Conservation (phyloP, 345 rosid species). For the Pistacia integerrima region DNA sequence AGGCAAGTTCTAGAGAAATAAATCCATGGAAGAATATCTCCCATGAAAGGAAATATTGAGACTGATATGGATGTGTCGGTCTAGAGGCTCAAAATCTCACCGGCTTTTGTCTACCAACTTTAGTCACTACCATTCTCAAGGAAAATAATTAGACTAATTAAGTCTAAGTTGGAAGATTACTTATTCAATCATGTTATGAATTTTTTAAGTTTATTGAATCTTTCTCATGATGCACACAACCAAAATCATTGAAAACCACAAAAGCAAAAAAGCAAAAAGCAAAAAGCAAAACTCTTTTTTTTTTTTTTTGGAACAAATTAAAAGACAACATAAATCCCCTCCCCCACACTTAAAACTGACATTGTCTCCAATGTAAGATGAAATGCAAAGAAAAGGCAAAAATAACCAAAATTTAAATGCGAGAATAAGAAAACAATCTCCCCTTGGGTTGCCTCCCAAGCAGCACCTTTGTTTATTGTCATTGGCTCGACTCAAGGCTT, state of each 20-base stretch:
- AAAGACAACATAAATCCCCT: background rate
- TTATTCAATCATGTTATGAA: conserved; percentile 12
- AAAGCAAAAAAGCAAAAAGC: too few relatives aligned
- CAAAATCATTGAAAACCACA: background rate
- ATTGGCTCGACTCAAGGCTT: too few relatives aligned
- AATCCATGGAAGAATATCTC: too few relatives aligned
- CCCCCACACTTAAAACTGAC: too few relatives aligned
- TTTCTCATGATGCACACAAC: background rate
- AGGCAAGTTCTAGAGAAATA: too few relatives aligned
- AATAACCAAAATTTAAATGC: background rate
- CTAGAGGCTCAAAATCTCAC: background rate
- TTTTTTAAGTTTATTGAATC: background rate
- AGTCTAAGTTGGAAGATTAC: conserved; percentile 1
- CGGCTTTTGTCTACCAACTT: conserved; percentile 10
- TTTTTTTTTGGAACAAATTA: background rate
- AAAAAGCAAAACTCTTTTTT: background rate
- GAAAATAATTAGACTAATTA: conserved; percentile 12
- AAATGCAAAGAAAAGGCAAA: too few relatives aligned
- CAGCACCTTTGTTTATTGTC: too few relatives aligned
- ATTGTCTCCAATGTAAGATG: too few relatives aligned
- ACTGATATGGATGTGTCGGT: too few relatives aligned
- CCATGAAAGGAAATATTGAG: too few relatives aligned
- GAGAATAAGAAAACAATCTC: background rate
- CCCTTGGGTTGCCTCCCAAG: background rate
- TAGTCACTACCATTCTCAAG: conserved; percentile 14